A percentile compares a stretch with the other conserved stretches of the same genome.
Conservation (phyloP, 768 basidiomycete genomes). For the Naematelia aurantialba region DNA sequence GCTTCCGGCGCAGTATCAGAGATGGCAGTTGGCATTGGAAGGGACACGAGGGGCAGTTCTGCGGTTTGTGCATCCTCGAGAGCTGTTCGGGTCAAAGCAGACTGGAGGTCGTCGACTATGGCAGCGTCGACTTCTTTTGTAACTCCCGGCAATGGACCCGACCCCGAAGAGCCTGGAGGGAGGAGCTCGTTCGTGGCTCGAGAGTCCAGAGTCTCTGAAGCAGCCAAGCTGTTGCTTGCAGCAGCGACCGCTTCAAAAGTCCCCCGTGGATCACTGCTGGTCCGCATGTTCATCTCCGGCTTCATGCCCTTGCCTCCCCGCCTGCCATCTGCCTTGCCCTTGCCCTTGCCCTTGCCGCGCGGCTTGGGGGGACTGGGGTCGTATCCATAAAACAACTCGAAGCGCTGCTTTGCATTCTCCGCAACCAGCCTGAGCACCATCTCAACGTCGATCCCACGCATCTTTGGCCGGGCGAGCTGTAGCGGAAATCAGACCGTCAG, state of each 20-base stretch:
- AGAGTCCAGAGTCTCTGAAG: no score
- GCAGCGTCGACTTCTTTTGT: constrained; percentile 10
- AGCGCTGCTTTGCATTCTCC: constrained; percentile 51
- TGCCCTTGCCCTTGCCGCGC: constrained; percentile 4
- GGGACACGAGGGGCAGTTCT: constrained; percentile 29
- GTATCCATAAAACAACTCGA: constrained; percentile 45
- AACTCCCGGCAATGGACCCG: no score
- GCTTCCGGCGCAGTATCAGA: not conserved
- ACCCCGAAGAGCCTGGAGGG: no score
- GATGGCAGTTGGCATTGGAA: constrained; percentile 4
- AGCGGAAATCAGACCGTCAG: no score
- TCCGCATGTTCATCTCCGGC: not conserved
- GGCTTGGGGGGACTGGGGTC: constrained; percentile 36
- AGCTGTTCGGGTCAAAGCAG: not conserved
- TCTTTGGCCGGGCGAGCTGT: constrained; percentile 68
- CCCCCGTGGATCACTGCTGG: no score
- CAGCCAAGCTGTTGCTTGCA: no score
- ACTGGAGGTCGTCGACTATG: constrained; percentile 5
- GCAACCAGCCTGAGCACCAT: constrained; percentile 46
- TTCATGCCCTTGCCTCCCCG: not conserved
- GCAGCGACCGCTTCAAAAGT: no score
- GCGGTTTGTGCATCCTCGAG: constrained; percentile 7
- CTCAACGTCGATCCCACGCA: constrained; percentile 59
- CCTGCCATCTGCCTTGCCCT: not conserved
- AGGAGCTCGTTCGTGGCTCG: no score